Evolutionary conservation across 1,284 basidiomycete genomes (phyloP).

Genomic region (Naganishia albida): DNA sequence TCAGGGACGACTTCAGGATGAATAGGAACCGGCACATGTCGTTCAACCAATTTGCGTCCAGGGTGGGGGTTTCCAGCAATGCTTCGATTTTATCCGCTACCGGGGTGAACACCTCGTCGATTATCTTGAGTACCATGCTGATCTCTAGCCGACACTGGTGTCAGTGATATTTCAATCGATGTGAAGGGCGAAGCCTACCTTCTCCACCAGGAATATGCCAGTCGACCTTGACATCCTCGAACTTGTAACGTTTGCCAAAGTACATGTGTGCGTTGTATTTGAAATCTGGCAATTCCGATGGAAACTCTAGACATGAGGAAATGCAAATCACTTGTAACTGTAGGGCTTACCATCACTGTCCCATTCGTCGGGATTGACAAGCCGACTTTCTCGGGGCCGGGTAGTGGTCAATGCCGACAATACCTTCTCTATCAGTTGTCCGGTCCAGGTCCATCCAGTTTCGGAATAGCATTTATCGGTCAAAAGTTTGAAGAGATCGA

Average conservation of each 20-base stretch:
- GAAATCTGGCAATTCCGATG: constrained; percentile 60
- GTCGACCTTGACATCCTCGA: constrained; percentile 75
- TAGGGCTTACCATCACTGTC: constrained; percentile 63
- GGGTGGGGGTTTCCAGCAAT: constrained; percentile 62
- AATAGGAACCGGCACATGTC: constrained; percentile 82
- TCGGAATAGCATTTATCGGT: constrained; percentile 82
- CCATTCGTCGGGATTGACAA: constrained; percentile 84
- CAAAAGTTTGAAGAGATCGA: constrained; percentile 70
- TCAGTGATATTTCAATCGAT: neutral
- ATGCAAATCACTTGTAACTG: neutral
- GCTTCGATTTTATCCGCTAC: constrained; percentile 68
- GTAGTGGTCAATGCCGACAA: constrained; percentile 74
- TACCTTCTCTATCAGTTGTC: constrained; percentile 75
- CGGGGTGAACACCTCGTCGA: constrained; percentile 70
- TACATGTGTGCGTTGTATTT: constrained; percentile 69
- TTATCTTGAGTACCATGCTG: constrained; percentile 74
- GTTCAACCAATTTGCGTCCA: constrained; percentile 73
- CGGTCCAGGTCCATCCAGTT: constrained; percentile 81
- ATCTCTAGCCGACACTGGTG: constrained; percentile 60
- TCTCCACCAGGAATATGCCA: constrained; percentile 67
- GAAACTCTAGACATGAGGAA: constrained; percentile 1
- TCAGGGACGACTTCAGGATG: constrained; percentile 44
- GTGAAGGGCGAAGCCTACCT: constrained; percentile 53
- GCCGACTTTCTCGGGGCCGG: constrained; percentile 79
- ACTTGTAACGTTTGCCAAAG: constrained; percentile 83